Conservation (phyloP, 345 rosid genomes). For the Diplotaxis tenuifolia region DNA sequence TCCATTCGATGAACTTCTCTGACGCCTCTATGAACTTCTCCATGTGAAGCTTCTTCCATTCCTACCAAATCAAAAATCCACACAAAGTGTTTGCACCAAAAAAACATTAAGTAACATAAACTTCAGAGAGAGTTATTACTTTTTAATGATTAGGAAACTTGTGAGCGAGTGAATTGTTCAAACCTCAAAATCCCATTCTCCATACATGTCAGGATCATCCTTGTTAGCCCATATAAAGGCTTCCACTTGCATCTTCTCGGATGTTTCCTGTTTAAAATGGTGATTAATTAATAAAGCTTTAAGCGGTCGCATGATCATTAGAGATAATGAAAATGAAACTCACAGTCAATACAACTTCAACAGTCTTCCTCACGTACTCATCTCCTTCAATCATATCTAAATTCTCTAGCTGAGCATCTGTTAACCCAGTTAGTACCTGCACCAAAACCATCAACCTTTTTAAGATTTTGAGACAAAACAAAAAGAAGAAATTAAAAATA, state of each 20-base stretch:
- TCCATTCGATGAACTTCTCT: slow-evolving; percentile 54
- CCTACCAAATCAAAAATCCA: slow-evolving; percentile 40
- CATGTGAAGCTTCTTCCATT: slow-evolving; percentile 65
- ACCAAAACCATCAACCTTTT: background rate
- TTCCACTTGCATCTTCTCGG: slow-evolving; percentile 47
- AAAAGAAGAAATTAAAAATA: background rate
- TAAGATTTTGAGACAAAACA: background rate
- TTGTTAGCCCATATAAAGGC: slow-evolving; percentile 62
- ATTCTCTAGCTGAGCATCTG: slow-evolving; percentile 54
- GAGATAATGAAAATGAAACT: slow-evolving; percentile 5
- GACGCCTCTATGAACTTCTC: slow-evolving; percentile 65
- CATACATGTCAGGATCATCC: slow-evolving; percentile 70
- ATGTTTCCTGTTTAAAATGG: slow-evolving; percentile 46
- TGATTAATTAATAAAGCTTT: background rate
- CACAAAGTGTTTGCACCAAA: background rate
- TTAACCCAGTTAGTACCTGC: slow-evolving; percentile 70
- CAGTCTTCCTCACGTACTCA: slow-evolving; percentile 60
- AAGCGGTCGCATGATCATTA: background rate
- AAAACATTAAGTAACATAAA: background rate
- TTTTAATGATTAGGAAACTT: background rate
- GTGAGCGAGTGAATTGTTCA: background rate
- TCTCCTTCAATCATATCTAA: slow-evolving; percentile 73
- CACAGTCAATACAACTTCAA: slow-evolving; percentile 60
- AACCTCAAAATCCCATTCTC: slow-evolving; percentile 95
- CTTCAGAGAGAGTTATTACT: background rate